phyloP scores from a whole-genome alignment of 176 grass and related monocot genomes.

The Aegilops umbellulata region DNA sequence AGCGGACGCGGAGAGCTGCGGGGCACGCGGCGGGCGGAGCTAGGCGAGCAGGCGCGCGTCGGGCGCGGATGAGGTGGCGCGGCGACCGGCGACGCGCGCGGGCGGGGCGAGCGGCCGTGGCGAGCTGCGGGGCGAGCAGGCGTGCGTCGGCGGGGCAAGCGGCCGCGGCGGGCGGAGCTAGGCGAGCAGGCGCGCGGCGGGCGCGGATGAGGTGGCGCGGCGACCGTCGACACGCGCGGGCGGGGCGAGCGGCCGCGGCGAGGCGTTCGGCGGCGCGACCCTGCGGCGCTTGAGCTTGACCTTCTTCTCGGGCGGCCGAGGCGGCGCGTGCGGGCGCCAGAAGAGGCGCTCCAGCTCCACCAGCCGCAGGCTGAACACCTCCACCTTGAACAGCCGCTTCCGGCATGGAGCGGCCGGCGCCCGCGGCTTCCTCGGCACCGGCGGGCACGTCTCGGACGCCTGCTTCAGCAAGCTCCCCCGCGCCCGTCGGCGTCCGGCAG shows the following conservation, averaged over 20 bases:
- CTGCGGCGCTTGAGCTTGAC: conserved; percentile 50
- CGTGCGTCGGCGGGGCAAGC: too few species aligned
- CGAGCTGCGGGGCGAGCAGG: too few species aligned
- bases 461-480: conserved; percentile 46
- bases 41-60: too few species aligned
- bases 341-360: conserved; percentile 65
- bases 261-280: conserved; percentile 24
- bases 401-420: conserved; percentile 54
- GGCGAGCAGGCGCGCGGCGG: too few species aligned
- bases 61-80: too few species aligned
- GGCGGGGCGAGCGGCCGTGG: too few species aligned
- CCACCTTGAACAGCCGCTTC: conserved; percentile 74
- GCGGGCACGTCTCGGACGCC: conserved; percentile 43
- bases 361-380: conserved; percentile 61
- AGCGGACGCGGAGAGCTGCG: too few species aligned
- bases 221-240: too few species aligned
- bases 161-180: too few species aligned
- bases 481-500: conserved; percentile 68
- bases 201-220: too few species aligned
- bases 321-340: conserved; percentile 16
- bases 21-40: too few species aligned
- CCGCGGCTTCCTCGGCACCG: conserved; percentile 66
- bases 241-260: background rate
- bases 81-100: too few species aligned
- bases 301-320: conserved; percentile 24